Evolutionary conservation across 768 basidiomycete species (phyloP).

Genomic region (Tricholoma saponaceum): DNA sequence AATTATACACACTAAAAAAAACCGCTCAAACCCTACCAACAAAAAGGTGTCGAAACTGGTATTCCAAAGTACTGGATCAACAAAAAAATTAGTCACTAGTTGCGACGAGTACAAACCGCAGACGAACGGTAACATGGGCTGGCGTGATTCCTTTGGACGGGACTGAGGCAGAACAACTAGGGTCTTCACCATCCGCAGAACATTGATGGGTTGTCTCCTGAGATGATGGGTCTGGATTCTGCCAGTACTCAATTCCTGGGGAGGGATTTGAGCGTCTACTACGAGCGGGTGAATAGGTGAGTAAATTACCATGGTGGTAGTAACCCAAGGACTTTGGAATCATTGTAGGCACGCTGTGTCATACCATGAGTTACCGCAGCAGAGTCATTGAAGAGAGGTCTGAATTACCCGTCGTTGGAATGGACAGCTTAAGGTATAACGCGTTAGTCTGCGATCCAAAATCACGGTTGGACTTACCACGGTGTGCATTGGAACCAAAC

Average conservation of each 20-base stretch:
- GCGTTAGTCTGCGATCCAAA: neutral
- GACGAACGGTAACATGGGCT: conserved; percentile 40
- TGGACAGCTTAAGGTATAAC: conserved; percentile 38
- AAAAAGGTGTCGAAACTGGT: conserved; percentile 33
- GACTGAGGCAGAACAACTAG: conserved; percentile 42
- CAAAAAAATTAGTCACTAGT: neutral
- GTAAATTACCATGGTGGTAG: conserved; percentile 43
- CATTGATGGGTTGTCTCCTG: conserved; percentile 39
- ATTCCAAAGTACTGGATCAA: conserved; percentile 36
- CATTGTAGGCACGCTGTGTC: conserved; percentile 44
- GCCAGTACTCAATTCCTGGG: conserved; percentile 50
- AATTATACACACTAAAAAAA: neutral
- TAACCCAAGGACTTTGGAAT: conserved; percentile 46
- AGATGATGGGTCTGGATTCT: conserved; percentile 36
- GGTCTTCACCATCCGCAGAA: conserved; percentile 44
- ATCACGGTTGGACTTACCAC: conserved; percentile 30
- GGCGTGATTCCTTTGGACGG: conserved; percentile 41
- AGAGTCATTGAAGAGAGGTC: neutral
- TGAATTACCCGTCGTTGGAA: conserved; percentile 41
- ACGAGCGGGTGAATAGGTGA: neutral
- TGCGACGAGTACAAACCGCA: neutral
- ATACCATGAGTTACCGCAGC: neutral
- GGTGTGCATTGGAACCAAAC: conserved; percentile 36
- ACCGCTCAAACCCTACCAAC: conserved; percentile 7
- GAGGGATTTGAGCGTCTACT: neutral